Base-by-base conservation (phyloP, 306 rosid species). In the Dalbergia cultrata region DNA sequence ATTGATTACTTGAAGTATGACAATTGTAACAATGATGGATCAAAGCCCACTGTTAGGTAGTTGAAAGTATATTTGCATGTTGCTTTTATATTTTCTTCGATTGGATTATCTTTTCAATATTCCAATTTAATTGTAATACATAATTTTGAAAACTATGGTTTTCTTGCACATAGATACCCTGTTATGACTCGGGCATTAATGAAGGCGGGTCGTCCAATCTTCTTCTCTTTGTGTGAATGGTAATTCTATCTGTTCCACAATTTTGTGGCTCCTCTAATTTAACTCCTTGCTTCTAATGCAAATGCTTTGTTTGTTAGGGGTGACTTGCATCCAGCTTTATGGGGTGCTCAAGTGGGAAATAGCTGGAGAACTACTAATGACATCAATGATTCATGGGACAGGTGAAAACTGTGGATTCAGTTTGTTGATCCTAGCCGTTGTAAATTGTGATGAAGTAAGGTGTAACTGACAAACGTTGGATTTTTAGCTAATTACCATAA, bases 1-100 rank as follows among this genome's bases (percentile, higher is more conserved):
- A 89, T 95, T 79, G 99, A 93, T 85, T 95, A 95, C 84, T 89
- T 95, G 98, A 95, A 95, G 93, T 93, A 95, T 83, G 98, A 95
- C 78, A 95, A 95, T 60, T 95, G 98, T 81, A 16, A 83, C 71
- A 90, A 87, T 81, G 99, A 70, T 75, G 95, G 80, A 73, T 73
- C 89, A 69, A 95, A 82, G 67, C 99, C 99, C 34, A 90, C 97
- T 18, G 81, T 41, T 1, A 91, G 99, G 99, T 95, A 88, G 43
- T 74, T 43, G n/a, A 64, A 61, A 66, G 62, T 39, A 66, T 17
- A 39, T 45, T 66, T 75, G 6, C 7, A 16, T 9, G 60, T 67
- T 69, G 33, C 53, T n/a, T 1, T 75, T 63, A 75, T 11, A 45
- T 26, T 67, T 52, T 56, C 49, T 31, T n/a, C 19, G 9, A 78